Base-by-base conservation (phyloP, 306 rosid species). In the Quercus berberidifolia region DNA sequence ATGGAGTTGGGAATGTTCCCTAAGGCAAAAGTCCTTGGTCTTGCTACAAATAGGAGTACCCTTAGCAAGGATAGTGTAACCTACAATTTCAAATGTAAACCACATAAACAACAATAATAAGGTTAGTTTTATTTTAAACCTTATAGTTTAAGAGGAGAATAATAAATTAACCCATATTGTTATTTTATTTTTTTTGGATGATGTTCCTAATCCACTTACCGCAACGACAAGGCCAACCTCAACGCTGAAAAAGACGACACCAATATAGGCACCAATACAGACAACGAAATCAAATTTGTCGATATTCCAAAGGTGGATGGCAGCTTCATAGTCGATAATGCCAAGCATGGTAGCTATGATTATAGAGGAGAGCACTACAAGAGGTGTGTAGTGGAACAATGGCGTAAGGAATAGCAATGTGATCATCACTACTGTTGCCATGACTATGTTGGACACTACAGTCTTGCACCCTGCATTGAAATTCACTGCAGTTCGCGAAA, bases 261-360 rank as follows among this genome's bases (percentile, higher is more conserved):
- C 98, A 18, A 90, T 0, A 60, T 85, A 95, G 5, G 98, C 97
- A 81, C 89, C 87, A 46, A 92, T 77, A 87, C 98, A 95, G 9
- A 95, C 91, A 0, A 93, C 21, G 74, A 90, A 95, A 51, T 95
- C 99, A 57, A 91, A 91, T 81, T 95, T 95, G 89, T 95, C 99
- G 67, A 92, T 82, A 81, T 95, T 90, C 87, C 89, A 95, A 2
- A 95, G 91, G 78, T 95, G 99, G 69, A 91, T 89, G 72, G 94
- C 98, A 4, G 95, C 97, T 73, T 95, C 75, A 64, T 92, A 95
- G 74, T 95, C 97, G 15, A 95, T 92, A 46, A 95, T 92, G 30
- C 99, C 98, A 79, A 95, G 97, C 98, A 95, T 95, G 70, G 99
- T 98, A 5, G 92, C 60, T 6, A 95, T 92, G 56, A 95, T 95